Evolutionary conservation across 129 eudicot species (phyloP).

Genomic region (Helianthus tuberosus): DNA sequence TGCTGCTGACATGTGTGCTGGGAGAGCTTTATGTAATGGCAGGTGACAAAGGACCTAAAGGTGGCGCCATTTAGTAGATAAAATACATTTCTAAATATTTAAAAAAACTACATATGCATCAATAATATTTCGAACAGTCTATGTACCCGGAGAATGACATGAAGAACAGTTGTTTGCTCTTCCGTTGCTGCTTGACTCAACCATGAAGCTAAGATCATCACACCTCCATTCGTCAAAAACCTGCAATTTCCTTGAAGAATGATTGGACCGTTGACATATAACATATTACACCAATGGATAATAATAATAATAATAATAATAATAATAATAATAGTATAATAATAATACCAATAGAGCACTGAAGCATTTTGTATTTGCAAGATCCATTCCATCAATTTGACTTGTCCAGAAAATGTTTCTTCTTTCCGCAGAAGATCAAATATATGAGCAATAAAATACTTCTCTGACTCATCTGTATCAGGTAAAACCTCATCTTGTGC

Average conservation of each 20-base stretch:
- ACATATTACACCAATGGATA: neutral
- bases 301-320: slow-evolving; percentile 5
- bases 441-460: slow-evolving; percentile 60
- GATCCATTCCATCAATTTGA: slow-evolving; percentile 88
- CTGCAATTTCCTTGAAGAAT: slow-evolving; percentile 37
- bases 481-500: slow-evolving; percentile 59
- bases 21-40: slow-evolving; percentile 80
- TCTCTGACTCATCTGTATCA: slow-evolving; percentile 59
- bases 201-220: slow-evolving; percentile 96
- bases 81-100: slow-evolving; percentile 4
- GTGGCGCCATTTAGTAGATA: slow-evolving; percentile 19
- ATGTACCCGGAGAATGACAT: slow-evolving; percentile 67
- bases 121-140: slow-evolving; percentile 7
- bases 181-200: slow-evolving; percentile 86
- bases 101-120: neutral
- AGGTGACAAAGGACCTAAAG: slow-evolving; percentile 78
- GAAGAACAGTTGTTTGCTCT: slow-evolving; percentile 91
- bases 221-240: slow-evolving; percentile 86
- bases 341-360: slow-evolving; percentile 64
- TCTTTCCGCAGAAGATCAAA: slow-evolving; percentile 76
- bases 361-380: slow-evolving; percentile 71
- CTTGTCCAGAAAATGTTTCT: slow-evolving; percentile 88
- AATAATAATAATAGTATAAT: slow-evolving; percentile 6
- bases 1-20: slow-evolving; percentile 92
- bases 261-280: neutral